phyloP scores from a whole-genome alignment of 768 basidiomycete genomes.

The Lentinula lateritia region DNA sequence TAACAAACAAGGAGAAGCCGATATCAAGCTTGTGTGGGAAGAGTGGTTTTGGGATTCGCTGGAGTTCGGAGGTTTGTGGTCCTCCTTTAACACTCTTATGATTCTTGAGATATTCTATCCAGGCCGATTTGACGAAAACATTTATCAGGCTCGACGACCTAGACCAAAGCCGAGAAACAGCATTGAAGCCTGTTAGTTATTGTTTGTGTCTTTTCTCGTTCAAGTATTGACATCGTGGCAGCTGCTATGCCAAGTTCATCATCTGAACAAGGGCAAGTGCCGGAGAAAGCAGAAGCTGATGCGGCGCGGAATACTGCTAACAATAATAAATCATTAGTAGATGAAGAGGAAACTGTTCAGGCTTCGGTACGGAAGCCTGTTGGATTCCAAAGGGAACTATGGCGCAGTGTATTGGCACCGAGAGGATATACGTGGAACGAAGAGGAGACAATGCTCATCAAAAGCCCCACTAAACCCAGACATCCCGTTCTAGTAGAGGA shows the following conservation, averaged over 20 bases:
- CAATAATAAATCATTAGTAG: slow-evolving; percentile 22
- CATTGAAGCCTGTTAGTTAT: slow-evolving; percentile 16
- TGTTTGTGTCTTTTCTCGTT: background rate
- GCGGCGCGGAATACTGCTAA: background rate
- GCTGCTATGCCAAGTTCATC: background rate
- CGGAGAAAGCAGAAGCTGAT: background rate
- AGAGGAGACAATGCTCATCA: slow-evolving; percentile 43
- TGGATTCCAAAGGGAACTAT: slow-evolving; percentile 19
- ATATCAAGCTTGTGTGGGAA: slow-evolving; percentile 83
- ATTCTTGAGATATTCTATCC: background rate
- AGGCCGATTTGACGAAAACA: slow-evolving; percentile 62
- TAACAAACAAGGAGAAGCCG: slow-evolving; percentile 61
- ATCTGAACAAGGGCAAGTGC: background rate
- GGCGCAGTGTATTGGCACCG: slow-evolving; percentile 61
- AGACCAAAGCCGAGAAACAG: slow-evolving; percentile 48
- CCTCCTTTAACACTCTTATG: background rate
- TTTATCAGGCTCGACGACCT: slow-evolving; percentile 54
- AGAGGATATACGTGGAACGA: slow-evolving; percentile 61
- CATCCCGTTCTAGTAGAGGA: slow-evolving; percentile 9
- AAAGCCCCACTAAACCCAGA: slow-evolving; percentile 49
- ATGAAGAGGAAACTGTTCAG: slow-evolving; percentile 29
- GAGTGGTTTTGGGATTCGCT: slow-evolving; percentile 97
- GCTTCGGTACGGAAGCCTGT: slow-evolving; percentile 44
- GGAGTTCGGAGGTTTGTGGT: slow-evolving; percentile 53
- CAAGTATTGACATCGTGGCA: background rate